Evolutionary conservation across 2,329 filamentous ascomycete genomes (phyloP).

Genomic region (Ascochyta viciae-villosae): DNA sequence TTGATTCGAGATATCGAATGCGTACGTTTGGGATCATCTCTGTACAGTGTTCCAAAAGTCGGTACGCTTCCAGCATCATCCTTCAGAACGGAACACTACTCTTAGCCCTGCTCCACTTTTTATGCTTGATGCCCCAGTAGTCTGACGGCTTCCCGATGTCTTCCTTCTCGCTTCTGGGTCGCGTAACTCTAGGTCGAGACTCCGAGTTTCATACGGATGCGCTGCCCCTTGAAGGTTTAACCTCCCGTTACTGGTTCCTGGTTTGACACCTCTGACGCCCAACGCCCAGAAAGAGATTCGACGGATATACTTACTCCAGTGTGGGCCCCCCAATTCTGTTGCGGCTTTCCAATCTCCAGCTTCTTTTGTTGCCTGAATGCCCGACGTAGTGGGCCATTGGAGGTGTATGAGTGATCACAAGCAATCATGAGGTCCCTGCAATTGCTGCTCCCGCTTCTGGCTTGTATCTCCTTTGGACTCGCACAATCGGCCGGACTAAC

Average conservation of each 20-base stretch:
- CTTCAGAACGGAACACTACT: constrained; percentile 2
- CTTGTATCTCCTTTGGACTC: constrained; percentile 22
- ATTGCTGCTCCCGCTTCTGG: constrained; percentile 24
- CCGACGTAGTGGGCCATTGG: not conserved
- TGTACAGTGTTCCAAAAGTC: not conserved
- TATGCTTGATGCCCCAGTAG: not conserved
- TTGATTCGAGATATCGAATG: not conserved
- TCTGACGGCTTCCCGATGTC: constrained; percentile 11
- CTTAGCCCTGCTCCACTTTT: constrained; percentile 10
- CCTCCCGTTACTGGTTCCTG: constrained; percentile 1
- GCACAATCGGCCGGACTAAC: constrained; percentile 22
- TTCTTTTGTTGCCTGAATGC: constrained; percentile 1
- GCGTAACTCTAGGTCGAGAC: constrained; percentile 9
- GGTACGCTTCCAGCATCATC: constrained; percentile 14
- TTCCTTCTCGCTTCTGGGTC: constrained; percentile 6
- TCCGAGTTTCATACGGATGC: constrained; percentile 10
- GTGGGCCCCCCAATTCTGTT: constrained; percentile 2
- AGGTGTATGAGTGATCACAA: not conserved
- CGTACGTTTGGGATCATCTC: not conserved
- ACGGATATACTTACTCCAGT: constrained; percentile 13
- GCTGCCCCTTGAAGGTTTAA: constrained; percentile 1
- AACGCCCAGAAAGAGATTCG: constrained; percentile 4
- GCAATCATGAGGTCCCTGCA: constrained; percentile 26
- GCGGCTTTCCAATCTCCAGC: constrained; percentile 1
- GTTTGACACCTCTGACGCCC: constrained; percentile 7